Percentiles rank a stretch among this genome's conserved stretches.
These are phyloP conservation scores for Aspergillus sp. DNA, from an alignment of 2,329 filamentous ascomycete genomes.

Conservation along the genomic window DNA sequence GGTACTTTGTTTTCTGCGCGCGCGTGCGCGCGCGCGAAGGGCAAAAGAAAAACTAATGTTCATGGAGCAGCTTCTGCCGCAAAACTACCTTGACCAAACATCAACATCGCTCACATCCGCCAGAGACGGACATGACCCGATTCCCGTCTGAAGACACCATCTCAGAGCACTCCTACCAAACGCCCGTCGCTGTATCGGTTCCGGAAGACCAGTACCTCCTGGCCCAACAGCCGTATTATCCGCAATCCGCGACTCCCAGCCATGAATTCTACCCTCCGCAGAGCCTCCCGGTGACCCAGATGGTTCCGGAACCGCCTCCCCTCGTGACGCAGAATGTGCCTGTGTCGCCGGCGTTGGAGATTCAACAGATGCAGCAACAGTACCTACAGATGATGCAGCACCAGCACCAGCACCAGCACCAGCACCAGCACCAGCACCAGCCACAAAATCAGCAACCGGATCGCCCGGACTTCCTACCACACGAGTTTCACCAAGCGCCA, in stretches of 20 bases:
- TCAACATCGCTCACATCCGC: conserved; percentile 32
- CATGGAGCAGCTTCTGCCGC: conserved; percentile 27
- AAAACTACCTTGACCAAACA: conserved; percentile 37
- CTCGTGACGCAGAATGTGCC: conserved; percentile 25
- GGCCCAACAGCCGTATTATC: conserved; percentile 29
- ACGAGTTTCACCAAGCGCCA: conserved; percentile 17
- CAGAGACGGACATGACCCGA: conserved; percentile 22
- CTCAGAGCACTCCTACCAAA: conserved; percentile 31
- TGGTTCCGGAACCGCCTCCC: conserved; percentile 22
- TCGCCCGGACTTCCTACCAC: too few relatives aligned
- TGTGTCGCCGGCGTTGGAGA: conserved; percentile 21
- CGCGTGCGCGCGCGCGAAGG: neutral
- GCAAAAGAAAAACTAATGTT: neutral
- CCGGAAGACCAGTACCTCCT: conserved; percentile 30
- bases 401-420: conserved; percentile 23
- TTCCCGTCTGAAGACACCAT: conserved; percentile 29
- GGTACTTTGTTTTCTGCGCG: conserved; percentile 16
- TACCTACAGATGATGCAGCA: conserved; percentile 25
- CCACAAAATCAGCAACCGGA: too few relatives aligned
- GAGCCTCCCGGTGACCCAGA: conserved; percentile 23
- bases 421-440: too few relatives aligned
- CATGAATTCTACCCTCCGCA: conserved; percentile 32
- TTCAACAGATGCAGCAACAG: conserved; percentile 24
- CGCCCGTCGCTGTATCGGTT: conserved; percentile 21
- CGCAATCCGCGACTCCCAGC: conserved; percentile 24